Percentiles rank a stretch among this genome's conserved stretches.
Evolutionary conservation across 2,329 filamentous ascomycete species (phyloP).

Genomic region (Coniochaeta hoffmannii): DNA sequence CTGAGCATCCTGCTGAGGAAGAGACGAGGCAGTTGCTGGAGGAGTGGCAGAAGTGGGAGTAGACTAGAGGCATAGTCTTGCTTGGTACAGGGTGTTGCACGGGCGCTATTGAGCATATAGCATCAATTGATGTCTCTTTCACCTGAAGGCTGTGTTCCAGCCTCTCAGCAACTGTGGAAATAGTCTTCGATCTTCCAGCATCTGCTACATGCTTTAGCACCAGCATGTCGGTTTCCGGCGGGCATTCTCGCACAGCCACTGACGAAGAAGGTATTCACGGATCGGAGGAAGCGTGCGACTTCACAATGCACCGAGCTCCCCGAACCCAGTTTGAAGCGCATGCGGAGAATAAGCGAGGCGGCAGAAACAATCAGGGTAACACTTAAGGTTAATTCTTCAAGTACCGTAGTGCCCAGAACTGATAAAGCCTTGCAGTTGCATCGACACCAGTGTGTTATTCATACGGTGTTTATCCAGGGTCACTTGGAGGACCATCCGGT

Average conservation of each 20-base stretch:
- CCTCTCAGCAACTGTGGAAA: no score
- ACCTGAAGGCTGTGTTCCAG: no score
- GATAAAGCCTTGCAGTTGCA: background rate
- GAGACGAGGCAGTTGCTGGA: constrained; percentile 41
- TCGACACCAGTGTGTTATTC: background rate
- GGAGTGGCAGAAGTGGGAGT: constrained; percentile 54
- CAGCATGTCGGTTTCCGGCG: no score
- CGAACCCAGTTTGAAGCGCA: background rate
- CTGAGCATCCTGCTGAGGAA: constrained; percentile 26
- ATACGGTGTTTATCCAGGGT: background rate
- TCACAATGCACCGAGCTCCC: background rate
- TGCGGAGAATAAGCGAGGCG: background rate
- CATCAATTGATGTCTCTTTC: background rate
- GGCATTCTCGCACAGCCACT: no score
- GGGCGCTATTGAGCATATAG: background rate
- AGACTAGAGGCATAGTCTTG: constrained; percentile 16
- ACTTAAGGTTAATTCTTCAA: background rate
- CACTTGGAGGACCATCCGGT: background rate
- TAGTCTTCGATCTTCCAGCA: no score
- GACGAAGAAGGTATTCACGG: no score
- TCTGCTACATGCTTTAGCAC: no score
- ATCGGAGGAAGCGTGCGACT: no score
- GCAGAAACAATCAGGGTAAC: background rate
- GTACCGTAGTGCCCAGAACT: background rate
- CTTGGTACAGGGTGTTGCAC: background rate